A percentile compares a stretch with the other conserved stretches of the same genome.
phyloP scores from a whole-genome alignment of 2,329 filamentous ascomycete species.

The Penicillium sp. region DNA sequence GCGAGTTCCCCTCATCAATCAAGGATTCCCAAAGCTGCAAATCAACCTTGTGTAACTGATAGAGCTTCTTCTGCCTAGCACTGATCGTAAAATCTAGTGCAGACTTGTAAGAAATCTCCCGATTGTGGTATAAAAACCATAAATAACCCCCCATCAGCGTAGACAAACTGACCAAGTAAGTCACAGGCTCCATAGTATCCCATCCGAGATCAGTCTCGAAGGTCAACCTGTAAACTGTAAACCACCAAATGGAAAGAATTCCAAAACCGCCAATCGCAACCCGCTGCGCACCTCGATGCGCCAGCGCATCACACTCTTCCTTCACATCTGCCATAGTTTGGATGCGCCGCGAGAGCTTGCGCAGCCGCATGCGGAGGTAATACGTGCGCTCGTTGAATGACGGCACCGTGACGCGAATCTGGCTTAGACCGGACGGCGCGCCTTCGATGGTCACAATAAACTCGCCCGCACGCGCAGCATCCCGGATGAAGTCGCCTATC shows the following conservation, averaged over 20 bases:
- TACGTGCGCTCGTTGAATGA: constrained; percentile 89
- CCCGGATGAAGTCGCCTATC: constrained; percentile 89
- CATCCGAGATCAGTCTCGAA: constrained; percentile 75
- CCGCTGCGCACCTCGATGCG: constrained; percentile 72
- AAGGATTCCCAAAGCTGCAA: constrained; percentile 72
- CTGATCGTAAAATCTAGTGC: constrained; percentile 86
- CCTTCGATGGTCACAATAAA: constrained; percentile 84
- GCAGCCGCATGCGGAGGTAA: constrained; percentile 74
- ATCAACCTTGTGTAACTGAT: constrained; percentile 73
- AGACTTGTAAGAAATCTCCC: constrained; percentile 80
- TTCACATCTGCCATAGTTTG: constrained; percentile 71
- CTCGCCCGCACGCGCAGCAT: constrained; percentile 78
- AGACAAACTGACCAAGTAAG: constrained; percentile 81
- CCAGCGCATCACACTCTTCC: constrained; percentile 73
- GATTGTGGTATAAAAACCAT: constrained; percentile 91
- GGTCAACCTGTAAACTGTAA: constrained; percentile 67
- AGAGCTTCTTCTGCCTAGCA: constrained; percentile 71
- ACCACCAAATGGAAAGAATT: constrained; percentile 75
- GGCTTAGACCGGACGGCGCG: constrained; percentile 57
- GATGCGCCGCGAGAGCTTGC: constrained; percentile 68
- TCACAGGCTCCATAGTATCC: constrained; percentile 89
- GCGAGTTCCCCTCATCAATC: constrained; percentile 73
- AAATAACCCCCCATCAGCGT: constrained; percentile 87
- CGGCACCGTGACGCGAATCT: constrained; percentile 74
- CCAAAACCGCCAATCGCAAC: constrained; percentile 78